These are phyloP conservation scores for Bremia lactucae DNA, from an alignment of 352 stramenopile species.

Conservation along the genomic window DNA sequence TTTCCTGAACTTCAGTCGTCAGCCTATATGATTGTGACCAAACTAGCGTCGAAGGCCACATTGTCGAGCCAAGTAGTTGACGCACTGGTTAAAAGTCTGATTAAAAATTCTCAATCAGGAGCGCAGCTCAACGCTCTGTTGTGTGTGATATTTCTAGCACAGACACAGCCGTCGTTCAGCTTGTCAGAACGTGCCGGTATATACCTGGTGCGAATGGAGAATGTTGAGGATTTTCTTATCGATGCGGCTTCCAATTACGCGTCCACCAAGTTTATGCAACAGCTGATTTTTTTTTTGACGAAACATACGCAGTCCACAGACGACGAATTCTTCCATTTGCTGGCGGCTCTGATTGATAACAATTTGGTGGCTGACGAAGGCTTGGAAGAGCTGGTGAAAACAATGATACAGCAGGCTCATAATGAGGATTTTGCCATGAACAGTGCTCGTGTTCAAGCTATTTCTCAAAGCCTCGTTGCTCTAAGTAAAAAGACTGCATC, in stretches of 20 bases:
- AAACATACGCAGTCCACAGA: slow-evolving; percentile 24
- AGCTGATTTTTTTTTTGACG: slow-evolving; percentile 42
- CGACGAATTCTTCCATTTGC: slow-evolving; percentile 30
- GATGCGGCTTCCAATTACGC: slow-evolving; percentile 67
- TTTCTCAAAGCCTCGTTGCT: slow-evolving; percentile 31
- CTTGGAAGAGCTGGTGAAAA: slow-evolving; percentile 36
- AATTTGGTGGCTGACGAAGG: slow-evolving; percentile 38
- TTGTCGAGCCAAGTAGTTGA: slow-evolving; percentile 64
- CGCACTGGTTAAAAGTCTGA: slow-evolving; percentile 57
- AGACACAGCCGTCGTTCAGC: slow-evolving; percentile 59
- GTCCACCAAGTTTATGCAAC: slow-evolving; percentile 51
- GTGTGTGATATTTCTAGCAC: slow-evolving; percentile 62
- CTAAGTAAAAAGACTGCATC: slow-evolving; percentile 53
- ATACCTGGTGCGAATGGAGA: slow-evolving; percentile 55
- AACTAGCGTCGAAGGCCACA: slow-evolving; percentile 70
- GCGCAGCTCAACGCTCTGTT: slow-evolving; percentile 66
- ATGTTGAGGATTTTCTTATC: slow-evolving; percentile 47
- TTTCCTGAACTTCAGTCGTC: slow-evolving; percentile 73
- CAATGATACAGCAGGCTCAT: slow-evolving; percentile 35
- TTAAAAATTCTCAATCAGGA: slow-evolving; percentile 61
- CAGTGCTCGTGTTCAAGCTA: slow-evolving; percentile 29
- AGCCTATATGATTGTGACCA: slow-evolving; percentile 80
- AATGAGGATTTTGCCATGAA: slow-evolving; percentile 29
- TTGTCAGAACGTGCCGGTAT: slow-evolving; percentile 48
- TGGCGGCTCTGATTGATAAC: slow-evolving; percentile 30